Evolutionary conservation across 2,329 filamentous ascomycete species (phyloP), one percentile per base, ranked within the genome.

Genomic region (Colletotrichum chlorophyti): DNA sequence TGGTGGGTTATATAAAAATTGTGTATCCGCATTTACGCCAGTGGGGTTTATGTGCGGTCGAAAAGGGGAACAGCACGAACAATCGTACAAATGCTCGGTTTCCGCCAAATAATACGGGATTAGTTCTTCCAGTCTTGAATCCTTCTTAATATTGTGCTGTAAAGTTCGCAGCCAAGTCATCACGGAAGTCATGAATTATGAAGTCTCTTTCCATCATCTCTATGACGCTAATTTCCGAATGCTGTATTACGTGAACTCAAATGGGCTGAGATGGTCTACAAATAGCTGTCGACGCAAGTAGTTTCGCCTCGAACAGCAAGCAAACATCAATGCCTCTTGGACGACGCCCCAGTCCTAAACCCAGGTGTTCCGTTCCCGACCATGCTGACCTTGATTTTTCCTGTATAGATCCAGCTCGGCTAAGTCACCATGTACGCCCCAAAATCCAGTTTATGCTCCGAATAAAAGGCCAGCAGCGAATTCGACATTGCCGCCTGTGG

Each of bases 401-500:
- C n/a, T n/a, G n/a, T n/a, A n/a, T n/a, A n/a, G n/a, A n/a, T n/a
- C n/a, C n/a, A n/a, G n/a, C n/a, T n/a, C n/a, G n/a, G n/a, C n/a
- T n/a, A n/a, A n/a, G n/a, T n/a, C n/a, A 15, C 27, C 40, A 58
- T 42, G 52, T 32, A 35, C 15, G 19, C 14, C 21, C 6, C 32
- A 14, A 29, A 11, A 19, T 27, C 19, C 27, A 6, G 17, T n/a
- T 49, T 45, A 80, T 43, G 77, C 75, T 59, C 83, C 77, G 65
- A 87, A 91, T 49, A 97, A 83, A 62, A 97, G 81, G 45, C 89
- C 88, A 42, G 93, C 93, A n/a, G 94, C 94, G 63, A 88, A 86
- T 62, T 98, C 91, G 7, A 97, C 85, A 68, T 98, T 91, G 17
- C 95, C 94, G 17, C 87, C 87, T 14, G 91, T 91, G 26, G 91